Evolutionary conservation across 495 filamentous ascomycete genomes (phyloP).

Genomic region (Articulospora tetracladia): DNA sequence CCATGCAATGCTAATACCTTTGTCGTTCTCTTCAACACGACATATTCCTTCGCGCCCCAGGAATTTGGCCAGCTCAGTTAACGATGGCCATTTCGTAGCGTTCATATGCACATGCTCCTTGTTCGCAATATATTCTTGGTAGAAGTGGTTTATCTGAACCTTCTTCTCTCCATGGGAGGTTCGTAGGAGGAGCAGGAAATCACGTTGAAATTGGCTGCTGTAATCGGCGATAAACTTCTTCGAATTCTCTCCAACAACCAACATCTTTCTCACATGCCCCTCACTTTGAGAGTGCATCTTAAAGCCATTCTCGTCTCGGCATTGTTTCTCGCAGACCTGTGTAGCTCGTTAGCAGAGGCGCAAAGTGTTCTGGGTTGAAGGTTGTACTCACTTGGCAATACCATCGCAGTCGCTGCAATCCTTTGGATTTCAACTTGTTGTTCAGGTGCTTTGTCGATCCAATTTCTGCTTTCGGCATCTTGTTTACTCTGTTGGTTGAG

Average conservation of each 20-base stretch:
- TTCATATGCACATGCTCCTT: conserved; percentile 94
- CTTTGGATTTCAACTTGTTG: conserved; percentile 89
- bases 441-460: conserved; percentile 80
- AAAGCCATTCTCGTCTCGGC: conserved; percentile 70
- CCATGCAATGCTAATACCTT: conserved; percentile 83
- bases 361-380: neutral
- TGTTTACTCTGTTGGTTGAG: conserved; percentile 25
- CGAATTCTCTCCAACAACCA: conserved; percentile 79
- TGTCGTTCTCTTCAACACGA: conserved; percentile 83
- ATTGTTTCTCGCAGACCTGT: conserved; percentile 51
- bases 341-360: neutral
- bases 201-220: conserved; percentile 69
- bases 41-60: conserved; percentile 82
- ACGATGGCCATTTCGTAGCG: conserved; percentile 75
- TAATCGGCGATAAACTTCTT: conserved; percentile 75
- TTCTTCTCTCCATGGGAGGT: conserved; percentile 84
- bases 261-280: conserved; percentile 79
- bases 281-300: conserved; percentile 80
- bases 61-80: conserved; percentile 86
- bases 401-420: conserved; percentile 81
- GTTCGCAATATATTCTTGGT: conserved; percentile 78
- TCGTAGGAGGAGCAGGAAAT: conserved; percentile 71
- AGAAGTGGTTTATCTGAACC: conserved; percentile 85
- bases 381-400: conserved; percentile 57
- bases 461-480: conserved; percentile 91